Percentiles rank a stretch among this genome's conserved stretches.
Evolutionary conservation across 164 flowering plant genomes (phyloP).

Genomic region (Kalanchoe fedtschenkoi): DNA sequence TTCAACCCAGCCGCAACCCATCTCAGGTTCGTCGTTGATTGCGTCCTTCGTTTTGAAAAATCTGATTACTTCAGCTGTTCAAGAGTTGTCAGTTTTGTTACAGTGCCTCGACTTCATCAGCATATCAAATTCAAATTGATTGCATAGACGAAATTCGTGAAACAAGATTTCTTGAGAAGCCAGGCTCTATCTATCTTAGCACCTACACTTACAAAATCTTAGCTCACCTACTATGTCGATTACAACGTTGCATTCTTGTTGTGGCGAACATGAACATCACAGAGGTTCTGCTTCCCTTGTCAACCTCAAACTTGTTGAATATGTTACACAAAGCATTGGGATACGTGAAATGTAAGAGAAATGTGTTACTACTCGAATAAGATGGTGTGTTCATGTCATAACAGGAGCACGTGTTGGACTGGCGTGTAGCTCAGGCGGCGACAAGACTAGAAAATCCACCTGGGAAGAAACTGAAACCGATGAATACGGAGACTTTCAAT

Average conservation of each 20-base stretch:
- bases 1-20: conserved; percentile 25
- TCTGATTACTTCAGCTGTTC: too few species aligned
- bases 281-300: background rate
- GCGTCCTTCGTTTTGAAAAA: too few species aligned
- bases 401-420: conserved; percentile 63
- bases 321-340: too few species aligned
- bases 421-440: conserved; percentile 27
- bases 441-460: conserved; percentile 15
- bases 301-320: background rate
- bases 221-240: conserved; percentile 1
- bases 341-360: too few species aligned
- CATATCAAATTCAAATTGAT: too few species aligned
- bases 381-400: too few species aligned
- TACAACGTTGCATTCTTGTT: too few species aligned
- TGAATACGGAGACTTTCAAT: conserved; percentile 67
- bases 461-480: conserved; percentile 32
- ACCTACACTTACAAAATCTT: background rate
- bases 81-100: too few species aligned
- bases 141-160: too few species aligned
- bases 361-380: too few species aligned
- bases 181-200: background rate
- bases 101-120: too few species aligned
- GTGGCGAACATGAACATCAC: background rate
- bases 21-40: conserved; percentile 44
- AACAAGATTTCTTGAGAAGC: background rate